Conservation (phyloP, 179 eudicot species). For the Beta macrorhiza region DNA sequence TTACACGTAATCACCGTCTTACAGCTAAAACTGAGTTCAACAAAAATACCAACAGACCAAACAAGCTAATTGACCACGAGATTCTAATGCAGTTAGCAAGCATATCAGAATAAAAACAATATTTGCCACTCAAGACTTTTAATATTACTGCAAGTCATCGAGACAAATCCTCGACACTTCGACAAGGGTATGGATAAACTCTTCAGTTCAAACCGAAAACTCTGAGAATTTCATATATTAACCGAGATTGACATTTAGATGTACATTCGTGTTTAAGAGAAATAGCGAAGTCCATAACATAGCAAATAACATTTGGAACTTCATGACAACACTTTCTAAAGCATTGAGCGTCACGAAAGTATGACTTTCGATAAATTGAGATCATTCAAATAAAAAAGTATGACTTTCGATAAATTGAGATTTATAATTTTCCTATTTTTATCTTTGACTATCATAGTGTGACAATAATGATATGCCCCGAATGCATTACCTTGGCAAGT, state of each 20-base stretch:
- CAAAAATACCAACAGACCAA: background rate
- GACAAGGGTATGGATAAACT: no score
- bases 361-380: background rate
- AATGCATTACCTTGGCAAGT: conserved; percentile 68
- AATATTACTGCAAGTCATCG: no score
- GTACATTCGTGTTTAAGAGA: no score
- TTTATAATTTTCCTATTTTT: background rate
- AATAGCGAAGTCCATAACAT: no score
- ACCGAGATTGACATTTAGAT: no score
- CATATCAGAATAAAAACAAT: background rate
- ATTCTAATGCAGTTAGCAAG: background rate
- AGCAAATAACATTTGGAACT: background rate
- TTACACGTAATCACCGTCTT: background rate
- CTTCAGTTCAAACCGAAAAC: no score
- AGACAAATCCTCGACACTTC: no score
- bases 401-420: background rate
- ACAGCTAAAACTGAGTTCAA: background rate
- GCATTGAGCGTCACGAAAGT: background rate
- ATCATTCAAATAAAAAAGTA: background rate
- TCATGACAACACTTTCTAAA: background rate
- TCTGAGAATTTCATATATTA: no score
- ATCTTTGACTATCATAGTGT: background rate
- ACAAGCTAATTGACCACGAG: background rate
- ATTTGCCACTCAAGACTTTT: background rate
- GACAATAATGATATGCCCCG: background rate